Percentiles rank a stretch among this genome's conserved stretches.
phyloP scores from a whole-genome alignment of 2,329 filamentous ascomycete genomes.

The Microdochium bolleyi region DNA sequence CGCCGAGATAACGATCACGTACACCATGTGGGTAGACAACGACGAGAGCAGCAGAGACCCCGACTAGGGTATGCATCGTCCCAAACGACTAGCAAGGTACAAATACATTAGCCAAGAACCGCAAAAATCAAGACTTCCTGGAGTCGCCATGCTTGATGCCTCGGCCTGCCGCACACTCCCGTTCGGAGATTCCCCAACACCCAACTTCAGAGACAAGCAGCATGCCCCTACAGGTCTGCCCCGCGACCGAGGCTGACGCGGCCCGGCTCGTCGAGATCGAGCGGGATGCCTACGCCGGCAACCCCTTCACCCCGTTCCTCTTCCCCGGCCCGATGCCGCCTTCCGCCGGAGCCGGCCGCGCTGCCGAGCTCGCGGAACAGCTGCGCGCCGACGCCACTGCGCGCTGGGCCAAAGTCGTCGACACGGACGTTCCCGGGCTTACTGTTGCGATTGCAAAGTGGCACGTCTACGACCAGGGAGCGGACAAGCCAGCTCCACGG shows the following conservation, averaged over 20 bases:
- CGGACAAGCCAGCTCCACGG: slow-evolving; percentile 7
- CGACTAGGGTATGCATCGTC: too few species aligned
- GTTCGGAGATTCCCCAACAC: neutral
- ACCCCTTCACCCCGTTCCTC: slow-evolving; percentile 20
- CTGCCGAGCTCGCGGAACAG: slow-evolving; percentile 10
- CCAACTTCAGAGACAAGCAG: neutral
- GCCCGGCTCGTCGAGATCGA: slow-evolving; percentile 27
- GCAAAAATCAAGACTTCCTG: too few species aligned
- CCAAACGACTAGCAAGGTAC: too few species aligned
- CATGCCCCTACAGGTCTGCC: slow-evolving; percentile 29
- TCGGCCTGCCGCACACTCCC: too few species aligned
- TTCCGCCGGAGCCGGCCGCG: slow-evolving; percentile 11
- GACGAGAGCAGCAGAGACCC: too few species aligned
- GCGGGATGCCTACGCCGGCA: slow-evolving; percentile 23
- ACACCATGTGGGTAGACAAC: too few species aligned
- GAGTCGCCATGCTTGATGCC: too few species aligned
- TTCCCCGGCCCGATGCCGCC: slow-evolving; percentile 22
- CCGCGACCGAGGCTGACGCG: slow-evolving; percentile 26
- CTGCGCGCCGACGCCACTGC: slow-evolving; percentile 12
- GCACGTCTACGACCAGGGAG: slow-evolving; percentile 15
- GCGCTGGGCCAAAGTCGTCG: slow-evolving; percentile 22
- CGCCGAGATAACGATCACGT: too few species aligned
- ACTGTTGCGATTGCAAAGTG: slow-evolving; percentile 24
- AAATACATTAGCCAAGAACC: too few species aligned
- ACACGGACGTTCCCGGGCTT: slow-evolving; percentile 17